Evolutionary conservation across 1,139 yeast genomes (phyloP).

Genomic region (Diutina catenulata): DNA sequence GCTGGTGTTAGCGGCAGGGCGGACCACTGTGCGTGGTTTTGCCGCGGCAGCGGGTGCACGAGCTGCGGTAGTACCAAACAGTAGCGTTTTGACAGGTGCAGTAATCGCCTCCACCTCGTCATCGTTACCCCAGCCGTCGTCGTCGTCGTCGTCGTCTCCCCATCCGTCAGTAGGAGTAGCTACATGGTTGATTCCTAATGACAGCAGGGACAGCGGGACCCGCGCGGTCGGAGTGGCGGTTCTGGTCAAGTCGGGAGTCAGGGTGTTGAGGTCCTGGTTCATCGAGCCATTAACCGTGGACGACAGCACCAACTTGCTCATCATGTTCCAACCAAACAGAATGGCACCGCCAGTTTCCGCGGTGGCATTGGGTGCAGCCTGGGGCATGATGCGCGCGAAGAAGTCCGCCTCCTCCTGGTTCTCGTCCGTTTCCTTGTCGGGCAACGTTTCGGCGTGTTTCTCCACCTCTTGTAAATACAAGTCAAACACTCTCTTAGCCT

Average conservation of each 20-base stretch:
- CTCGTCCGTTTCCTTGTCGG: conserved; percentile 35
- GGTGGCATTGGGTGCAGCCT: background rate
- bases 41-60: too few relatives aligned
- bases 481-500: conserved; percentile 60
- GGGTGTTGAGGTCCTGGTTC: conserved; percentile 25
- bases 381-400: conserved; percentile 10
- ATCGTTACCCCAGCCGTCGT: conserved; percentile 24
- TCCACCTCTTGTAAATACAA: conserved; percentile 55
- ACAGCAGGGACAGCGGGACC: conserved; percentile 7
- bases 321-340: conserved; percentile 26
- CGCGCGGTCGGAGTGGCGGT: conserved; percentile 14
- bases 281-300: conserved; percentile 22
- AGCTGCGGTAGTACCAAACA: too few relatives aligned
- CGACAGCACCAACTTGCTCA: conserved; percentile 24
- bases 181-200: background rate
- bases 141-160: conserved; percentile 11
- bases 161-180: conserved; percentile 4
- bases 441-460: conserved; percentile 45
- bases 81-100: background rate
- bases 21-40: too few relatives aligned
- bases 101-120: conserved; percentile 8
- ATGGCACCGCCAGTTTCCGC: conserved; percentile 9
- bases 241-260: conserved; percentile 30
- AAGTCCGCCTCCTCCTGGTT: conserved; percentile 23
- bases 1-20: too few relatives aligned